Base-by-base conservation (phyloP, 805 yeast species). In the Starmerella cellae region DNA sequence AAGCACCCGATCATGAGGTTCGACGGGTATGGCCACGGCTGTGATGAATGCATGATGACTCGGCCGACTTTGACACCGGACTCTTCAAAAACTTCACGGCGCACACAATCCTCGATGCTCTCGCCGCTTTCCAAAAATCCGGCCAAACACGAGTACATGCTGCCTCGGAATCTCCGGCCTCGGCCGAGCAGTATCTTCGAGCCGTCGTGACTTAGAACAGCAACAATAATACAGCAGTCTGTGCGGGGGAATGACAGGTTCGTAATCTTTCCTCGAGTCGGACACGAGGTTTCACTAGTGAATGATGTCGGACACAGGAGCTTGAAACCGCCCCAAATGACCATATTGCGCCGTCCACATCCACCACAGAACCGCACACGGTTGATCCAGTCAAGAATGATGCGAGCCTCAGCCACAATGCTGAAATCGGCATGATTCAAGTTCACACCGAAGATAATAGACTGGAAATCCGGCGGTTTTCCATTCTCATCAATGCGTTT, bases 11-110 rank as follows among this genome's bases (percentile, higher is more conserved):
- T 71, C 97, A 88, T 88, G 53, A 88, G 62, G 58, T 79, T 84
- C 0, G 83, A 85, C 1, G 97, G 97, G 60, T 77, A 88, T 16
- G 98, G 98, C 98, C 98, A 88, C 3, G 98, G 97, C 62, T 88
- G 97, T 11, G 91, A 73, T 53, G 75, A 67, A 19, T 79, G 62
- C 41, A 88, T 69, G 39, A 68, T 61, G 23, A 88, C 79, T 3
- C 70, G 59, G 13, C 64, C 63, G 23, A 69, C 76, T 41, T 62
- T 68, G 28, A 84, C 80, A 6, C 98, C 98, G 4, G 96, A 79
- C 60, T 88, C 98, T 59, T 88, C 98, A 84, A 91, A 87, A 24
- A 82, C 79, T 60, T 88, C 98, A 49, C 98, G 68, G 35, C 77
- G 66, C 19, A 88, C 81, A 11, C 95, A 91, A 37, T 75, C 78